Conservation (phyloP, 768 basidiomycete genomes). For the Neoboletus magnificus region DNA sequence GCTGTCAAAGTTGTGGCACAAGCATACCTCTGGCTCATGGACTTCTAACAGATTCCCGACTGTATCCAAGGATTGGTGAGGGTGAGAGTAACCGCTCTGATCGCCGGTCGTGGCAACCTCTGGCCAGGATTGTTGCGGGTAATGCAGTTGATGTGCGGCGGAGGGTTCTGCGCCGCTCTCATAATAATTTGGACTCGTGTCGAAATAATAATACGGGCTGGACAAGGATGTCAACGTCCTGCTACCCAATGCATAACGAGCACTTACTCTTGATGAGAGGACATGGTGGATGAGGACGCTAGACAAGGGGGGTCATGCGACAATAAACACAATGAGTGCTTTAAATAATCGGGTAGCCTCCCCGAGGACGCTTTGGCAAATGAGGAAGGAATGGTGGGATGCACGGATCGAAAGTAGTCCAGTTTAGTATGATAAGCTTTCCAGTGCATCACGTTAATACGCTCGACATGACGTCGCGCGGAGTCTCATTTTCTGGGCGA, state of each 20-base stretch:
- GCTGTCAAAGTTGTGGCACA: constrained; percentile 3
- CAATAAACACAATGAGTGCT: neutral
- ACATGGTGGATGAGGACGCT: constrained; percentile 15
- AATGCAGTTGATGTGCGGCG: neutral
- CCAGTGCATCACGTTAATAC: constrained; percentile 29
- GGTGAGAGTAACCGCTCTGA: constrained; percentile 3
- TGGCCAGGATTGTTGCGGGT: constrained; percentile 2
- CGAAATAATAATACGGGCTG: constrained; percentile 5
- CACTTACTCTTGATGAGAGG: constrained; percentile 21
- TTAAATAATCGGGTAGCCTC: constrained; percentile 23
- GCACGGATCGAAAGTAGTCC: constrained; percentile 13
- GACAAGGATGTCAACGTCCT: neutral
- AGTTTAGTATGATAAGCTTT: constrained; percentile 21
- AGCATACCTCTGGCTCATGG: constrained; percentile 6
- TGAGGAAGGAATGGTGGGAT: constrained; percentile 18
- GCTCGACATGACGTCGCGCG: neutral
- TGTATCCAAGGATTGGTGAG: neutral
- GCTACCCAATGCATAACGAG: neutral
- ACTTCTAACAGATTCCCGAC: neutral
- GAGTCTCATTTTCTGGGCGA: constrained; percentile 7
- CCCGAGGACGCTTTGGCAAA: constrained; percentile 19
- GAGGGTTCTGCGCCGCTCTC: constrained; percentile 2
- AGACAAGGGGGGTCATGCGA: constrained; percentile 5
- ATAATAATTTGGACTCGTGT: neutral
- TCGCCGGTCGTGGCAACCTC: neutral